Evolutionary conservation across 2,329 filamentous ascomycete genomes (phyloP), one percentile per base, ranked within the genome.

Genomic region (Claviceps lovelessii): DNA sequence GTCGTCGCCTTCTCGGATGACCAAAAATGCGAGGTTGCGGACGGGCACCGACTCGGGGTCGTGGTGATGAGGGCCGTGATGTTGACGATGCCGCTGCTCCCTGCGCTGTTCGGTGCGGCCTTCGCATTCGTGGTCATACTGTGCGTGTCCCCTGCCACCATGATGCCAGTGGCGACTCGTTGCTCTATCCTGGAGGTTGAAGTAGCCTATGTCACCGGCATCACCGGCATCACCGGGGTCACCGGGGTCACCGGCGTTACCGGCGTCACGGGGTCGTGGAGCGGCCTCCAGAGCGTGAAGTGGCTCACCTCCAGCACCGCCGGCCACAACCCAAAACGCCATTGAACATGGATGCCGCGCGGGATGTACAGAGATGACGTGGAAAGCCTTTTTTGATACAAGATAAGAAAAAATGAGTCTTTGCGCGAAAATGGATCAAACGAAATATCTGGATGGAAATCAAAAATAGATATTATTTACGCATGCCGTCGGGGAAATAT

Each of bases 291-390:
- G 60, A 61, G 60, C 60, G 60, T 48, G 54, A 53, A 62, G 62
- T 58, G 64, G 59, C 58, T 59, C 61, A 61, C 59, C 63, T 53
- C 50, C 63, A 41, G 29, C 17, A 23, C 45, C 52, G 57, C 65
- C 59, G 63, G 67, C 64, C 60, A 65, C 67, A 58, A 70, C 67
- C 71, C 66, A 70, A 63, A 66, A 72, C 62, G 64, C 66, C 68
- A 68, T 72, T 60, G 68, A 66, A 66, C 68, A 71, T 66, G 63
- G 29, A 44, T 28, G 29, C 52, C 47, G 37, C 37, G 10, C 23
- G 13, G 10, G 44, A 50, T 28, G 35, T 41, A 45, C 52, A 46
- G 15, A n/a, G 33, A 35, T 33, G 19, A 45, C 29, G 29, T 46
- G 9, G 2, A 37, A 45, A 4, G 41, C n/a, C 0, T 13, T 35